A percentile compares a stretch with the other conserved stretches of the same genome.
These are phyloP conservation scores for Coriaria nepalensis DNA, from an alignment of 306 rosid genomes.

Conservation along the genomic window DNA sequence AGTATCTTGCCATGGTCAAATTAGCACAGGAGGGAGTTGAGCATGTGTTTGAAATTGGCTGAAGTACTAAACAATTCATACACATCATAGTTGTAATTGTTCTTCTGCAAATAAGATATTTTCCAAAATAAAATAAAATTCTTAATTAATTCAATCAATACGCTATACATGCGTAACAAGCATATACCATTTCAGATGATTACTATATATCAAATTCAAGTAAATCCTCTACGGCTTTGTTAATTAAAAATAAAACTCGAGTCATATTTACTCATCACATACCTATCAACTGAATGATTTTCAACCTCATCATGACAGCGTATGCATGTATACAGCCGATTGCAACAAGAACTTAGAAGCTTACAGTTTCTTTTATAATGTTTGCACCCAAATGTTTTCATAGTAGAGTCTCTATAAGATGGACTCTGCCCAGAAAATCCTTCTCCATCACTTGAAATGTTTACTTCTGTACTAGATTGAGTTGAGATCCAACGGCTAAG, in stretches of 20 bases:
- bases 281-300: slow-evolving; percentile 69
- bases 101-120: slow-evolving; percentile 40
- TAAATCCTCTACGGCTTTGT: too few species aligned
- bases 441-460: slow-evolving; percentile 26
- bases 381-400: slow-evolving; percentile 55
- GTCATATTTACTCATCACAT: slow-evolving; percentile 4
- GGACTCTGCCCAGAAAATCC: slow-evolving; percentile 60
- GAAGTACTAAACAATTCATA: slow-evolving; percentile 81
- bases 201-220: too few species aligned
- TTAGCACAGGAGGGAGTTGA: slow-evolving; percentile 52
- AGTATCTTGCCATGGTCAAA: slow-evolving; percentile 77
- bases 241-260: too few species aligned
- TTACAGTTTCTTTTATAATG: slow-evolving; percentile 93
- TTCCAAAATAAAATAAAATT: slow-evolving; percentile 6
- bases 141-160: too few species aligned
- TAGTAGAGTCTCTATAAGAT: slow-evolving; percentile 56
- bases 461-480: slow-evolving; percentile 36
- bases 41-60: slow-evolving; percentile 56
- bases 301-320: slow-evolving; percentile 78
- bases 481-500: slow-evolving; percentile 79
- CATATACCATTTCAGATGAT: too few species aligned
- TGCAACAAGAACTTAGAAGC: slow-evolving; percentile 77
- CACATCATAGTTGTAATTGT: slow-evolving; percentile 85
- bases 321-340: slow-evolving; percentile 64
- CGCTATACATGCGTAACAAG: too few species aligned